Evolutionary conservation across 164 flowering plant genomes (phyloP).

Genomic region (Hamamelis virginiana): DNA sequence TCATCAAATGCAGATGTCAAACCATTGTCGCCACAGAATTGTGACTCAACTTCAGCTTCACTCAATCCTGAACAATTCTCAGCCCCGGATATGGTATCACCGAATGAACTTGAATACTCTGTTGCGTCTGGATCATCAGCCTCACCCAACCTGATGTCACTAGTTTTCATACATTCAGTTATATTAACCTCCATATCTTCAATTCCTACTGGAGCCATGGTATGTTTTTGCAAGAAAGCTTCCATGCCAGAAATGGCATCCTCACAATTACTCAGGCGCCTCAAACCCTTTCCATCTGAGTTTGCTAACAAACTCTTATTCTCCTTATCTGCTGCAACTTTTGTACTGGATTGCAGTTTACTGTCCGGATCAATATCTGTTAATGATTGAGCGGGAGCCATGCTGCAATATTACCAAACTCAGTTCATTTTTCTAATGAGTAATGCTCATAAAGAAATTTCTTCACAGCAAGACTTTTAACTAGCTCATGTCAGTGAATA

Average conservation of each 20-base stretch:
- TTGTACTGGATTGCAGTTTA: constrained; percentile 10
- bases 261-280: constrained; percentile 33
- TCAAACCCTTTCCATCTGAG: constrained; percentile 22
- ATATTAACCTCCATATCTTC: constrained; percentile 49
- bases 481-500: not conserved
- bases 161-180: constrained; percentile 26
- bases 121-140: constrained; percentile 82
- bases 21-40: constrained; percentile 37
- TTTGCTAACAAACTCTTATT: constrained; percentile 12
- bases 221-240: constrained; percentile 24
- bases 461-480: not conserved
- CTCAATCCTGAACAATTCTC: constrained; percentile 55
- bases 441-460: not conserved
- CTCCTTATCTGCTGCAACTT: constrained; percentile 14
- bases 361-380: constrained; percentile 12
- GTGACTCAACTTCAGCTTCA: constrained; percentile 81
- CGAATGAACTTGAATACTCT: constrained; percentile 90
- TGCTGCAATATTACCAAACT: constrained; percentile 5
- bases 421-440: not conserved
- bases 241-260: constrained; percentile 33
- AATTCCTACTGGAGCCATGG: constrained; percentile 15
- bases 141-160: constrained; percentile 23
- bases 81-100: constrained; percentile 52
- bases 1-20: constrained; percentile 40
- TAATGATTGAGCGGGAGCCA: constrained; percentile 40